Evolutionary conservation across 768 basidiomycete species (phyloP), one percentile per base, ranked within the genome.

Genomic region (Kwoniella europaea): DNA sequence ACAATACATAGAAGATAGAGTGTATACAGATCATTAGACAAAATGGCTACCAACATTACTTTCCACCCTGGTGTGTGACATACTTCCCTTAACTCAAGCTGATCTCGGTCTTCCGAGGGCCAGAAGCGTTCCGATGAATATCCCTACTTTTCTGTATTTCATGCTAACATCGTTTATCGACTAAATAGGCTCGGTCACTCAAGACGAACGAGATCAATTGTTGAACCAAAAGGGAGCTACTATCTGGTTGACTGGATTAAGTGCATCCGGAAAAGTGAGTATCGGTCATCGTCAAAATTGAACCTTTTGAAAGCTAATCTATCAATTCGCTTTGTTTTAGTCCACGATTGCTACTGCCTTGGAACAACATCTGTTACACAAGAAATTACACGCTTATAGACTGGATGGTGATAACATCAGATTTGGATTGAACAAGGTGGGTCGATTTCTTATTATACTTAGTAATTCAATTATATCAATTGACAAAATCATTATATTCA

Each of bases 261-360:
- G 93, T 78, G 95, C 92, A 7, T 94, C 92, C 81, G 95, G 95
- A 62, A 98, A 97, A 89, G 94, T 93, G 53, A 64, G 78, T 67
- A n/a, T 58, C 10, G 22, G 3, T 52, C 61, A 35, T 35, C 35
- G 35, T 35, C 35, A 35, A 4, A 35, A 35, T 35, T 35, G 35
- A 35, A 35, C 5, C 35, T 35, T 35, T 35, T 35, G 35, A 35
- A 35, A 35, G 35, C 35, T 35, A 35, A 35, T 35, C 35, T 35
- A 35, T 9, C 35, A 0, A 35, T 54, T 71, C 46, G 53, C 18
- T 41, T 46, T 24, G 42, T 42, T 9, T 1, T 82, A 98, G 94
- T 98, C 94, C 6, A 98, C 96, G 29, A 92, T 99, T 75, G 97
- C 93, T 5, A 96, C 93, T 77, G 97, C 97, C 22, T 87, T 99